These are phyloP conservation scores for Tolypocladium guangdongense DNA, from an alignment of 2,329 filamentous ascomycete species.

Conservation along the genomic window DNA sequence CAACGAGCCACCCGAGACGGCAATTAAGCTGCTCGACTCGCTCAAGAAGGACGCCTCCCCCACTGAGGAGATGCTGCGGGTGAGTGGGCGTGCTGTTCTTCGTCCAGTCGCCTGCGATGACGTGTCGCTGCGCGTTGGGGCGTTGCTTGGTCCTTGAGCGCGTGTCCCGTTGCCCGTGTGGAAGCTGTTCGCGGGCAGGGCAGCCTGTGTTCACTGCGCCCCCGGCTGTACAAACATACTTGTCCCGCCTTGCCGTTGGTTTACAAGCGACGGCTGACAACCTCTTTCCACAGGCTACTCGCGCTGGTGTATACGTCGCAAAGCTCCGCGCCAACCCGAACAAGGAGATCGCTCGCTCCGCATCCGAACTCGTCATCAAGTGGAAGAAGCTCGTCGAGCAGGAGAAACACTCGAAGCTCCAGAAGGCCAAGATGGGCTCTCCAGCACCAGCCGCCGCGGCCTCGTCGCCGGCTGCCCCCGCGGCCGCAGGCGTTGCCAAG, in stretches of 20 bases:
- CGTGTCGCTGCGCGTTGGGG: neutral
- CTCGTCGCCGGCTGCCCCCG: conserved; percentile 42
- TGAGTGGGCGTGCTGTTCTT: conserved; percentile 28
- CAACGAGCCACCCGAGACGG: conserved; percentile 61
- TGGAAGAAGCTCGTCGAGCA: conserved; percentile 73
- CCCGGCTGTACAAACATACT: neutral
- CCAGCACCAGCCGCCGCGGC: conserved; percentile 31
- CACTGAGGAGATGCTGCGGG: conserved; percentile 81
- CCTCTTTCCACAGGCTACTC: conserved; percentile 50
- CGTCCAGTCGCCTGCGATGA: neutral
- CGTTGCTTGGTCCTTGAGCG: neutral
- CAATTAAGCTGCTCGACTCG: conserved; percentile 64
- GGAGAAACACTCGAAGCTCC: conserved; percentile 40
- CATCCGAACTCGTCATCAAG: conserved; percentile 74
- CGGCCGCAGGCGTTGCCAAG: conserved; percentile 28
- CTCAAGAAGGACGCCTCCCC: conserved; percentile 72
- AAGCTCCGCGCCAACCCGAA: conserved; percentile 67
- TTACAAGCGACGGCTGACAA: neutral
- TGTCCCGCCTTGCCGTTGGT: neutral
- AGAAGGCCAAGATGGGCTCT: conserved; percentile 29
- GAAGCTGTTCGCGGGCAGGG: neutral
- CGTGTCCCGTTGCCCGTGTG: neutral
- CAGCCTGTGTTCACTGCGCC: neutral
- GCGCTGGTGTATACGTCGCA: conserved; percentile 81
- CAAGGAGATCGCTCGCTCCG: conserved; percentile 68